Evolutionary conservation across 2,329 filamentous ascomycete genomes (phyloP).

Genomic region (Fusarium falciforme): DNA sequence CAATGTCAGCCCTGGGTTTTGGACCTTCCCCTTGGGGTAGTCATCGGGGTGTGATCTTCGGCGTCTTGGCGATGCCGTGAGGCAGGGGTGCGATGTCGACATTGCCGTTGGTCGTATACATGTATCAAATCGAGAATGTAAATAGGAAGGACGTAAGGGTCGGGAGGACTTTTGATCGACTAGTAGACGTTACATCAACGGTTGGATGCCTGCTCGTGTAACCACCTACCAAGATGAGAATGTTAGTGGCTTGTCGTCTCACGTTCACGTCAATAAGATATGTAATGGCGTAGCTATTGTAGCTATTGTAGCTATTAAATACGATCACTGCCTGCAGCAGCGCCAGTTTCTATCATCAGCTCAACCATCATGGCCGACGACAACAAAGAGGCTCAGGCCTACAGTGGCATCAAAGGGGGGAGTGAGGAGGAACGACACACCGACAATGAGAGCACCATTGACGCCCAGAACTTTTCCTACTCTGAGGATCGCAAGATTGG

Average conservation of each 20-base stretch:
- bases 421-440: constrained; percentile 34
- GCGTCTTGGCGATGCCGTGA: constrained; percentile 15
- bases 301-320: background rate
- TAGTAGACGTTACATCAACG: background rate
- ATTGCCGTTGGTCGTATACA: background rate
- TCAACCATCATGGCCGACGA: constrained; percentile 26
- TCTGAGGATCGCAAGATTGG: constrained; percentile 62
- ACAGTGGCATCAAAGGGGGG: constrained; percentile 2
- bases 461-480: constrained; percentile 57
- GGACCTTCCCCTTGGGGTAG: constrained; percentile 33
- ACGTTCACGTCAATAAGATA: constrained; percentile 4
- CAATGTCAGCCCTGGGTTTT: background rate
- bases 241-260: background rate
- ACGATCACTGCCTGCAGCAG: background rate
- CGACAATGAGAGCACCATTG: constrained; percentile 40
- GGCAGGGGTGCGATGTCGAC: constrained; percentile 30
- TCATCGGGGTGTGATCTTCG: constrained; percentile 5
- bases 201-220: constrained; percentile 9
- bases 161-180: constrained; percentile 2
- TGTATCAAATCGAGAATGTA: background rate
- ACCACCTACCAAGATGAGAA: background rate
- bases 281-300: constrained; percentile 3
- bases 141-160: constrained; percentile 8
- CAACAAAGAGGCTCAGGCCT: constrained; percentile 6
- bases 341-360: background rate